Percentiles rank a stretch among this genome's conserved stretches.
Conservation (phyloP, 2,329 filamentous ascomycete genomes). For the Penicillium sp. region DNA sequence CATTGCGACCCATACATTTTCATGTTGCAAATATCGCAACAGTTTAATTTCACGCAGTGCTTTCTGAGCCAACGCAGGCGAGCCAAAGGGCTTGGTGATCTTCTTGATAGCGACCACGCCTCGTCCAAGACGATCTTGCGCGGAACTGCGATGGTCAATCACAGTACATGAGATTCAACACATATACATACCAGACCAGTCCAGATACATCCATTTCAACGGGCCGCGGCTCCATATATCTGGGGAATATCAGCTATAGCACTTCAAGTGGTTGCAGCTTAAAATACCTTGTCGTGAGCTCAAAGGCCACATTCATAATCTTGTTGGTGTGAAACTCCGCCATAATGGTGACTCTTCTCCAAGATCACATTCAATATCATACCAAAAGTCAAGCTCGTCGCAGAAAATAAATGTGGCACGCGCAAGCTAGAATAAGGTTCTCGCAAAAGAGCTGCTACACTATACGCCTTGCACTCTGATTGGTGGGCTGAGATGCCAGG, state of each 20-base stretch:
- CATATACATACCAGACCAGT: conserved; percentile 5
- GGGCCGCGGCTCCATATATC: conserved; percentile 6
- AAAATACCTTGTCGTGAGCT: conserved; percentile 8
- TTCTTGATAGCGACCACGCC: conserved; percentile 9
- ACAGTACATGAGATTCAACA: too few relatives aligned
- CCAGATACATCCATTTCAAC: conserved; percentile 8
- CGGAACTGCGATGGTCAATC: conserved; percentile 3
- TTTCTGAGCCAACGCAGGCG: conserved; percentile 4
- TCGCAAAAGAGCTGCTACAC: too few relatives aligned
- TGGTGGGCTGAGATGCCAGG: conserved; percentile 1
- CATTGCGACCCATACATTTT: conserved; percentile 64
- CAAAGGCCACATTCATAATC: conserved; percentile 8
- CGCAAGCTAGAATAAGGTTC: too few relatives aligned
- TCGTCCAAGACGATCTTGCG: conserved; percentile 5
- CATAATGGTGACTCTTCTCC: conserved; percentile 1
- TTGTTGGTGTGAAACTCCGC: conserved; percentile 3
- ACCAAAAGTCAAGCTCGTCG: too few relatives aligned
- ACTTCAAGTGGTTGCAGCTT: too few relatives aligned
- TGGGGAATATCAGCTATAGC: background rate
- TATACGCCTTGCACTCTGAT: conserved; percentile 3
- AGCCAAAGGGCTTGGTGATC: conserved; percentile 9
- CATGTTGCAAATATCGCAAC: conserved; percentile 88
- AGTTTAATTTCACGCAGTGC: conserved; percentile 70
- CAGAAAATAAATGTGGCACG: too few relatives aligned
- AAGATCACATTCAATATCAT: too few relatives aligned